phyloP scores from a whole-genome alignment of 164 flowering plant genomes.

The Litsea cubeba region DNA sequence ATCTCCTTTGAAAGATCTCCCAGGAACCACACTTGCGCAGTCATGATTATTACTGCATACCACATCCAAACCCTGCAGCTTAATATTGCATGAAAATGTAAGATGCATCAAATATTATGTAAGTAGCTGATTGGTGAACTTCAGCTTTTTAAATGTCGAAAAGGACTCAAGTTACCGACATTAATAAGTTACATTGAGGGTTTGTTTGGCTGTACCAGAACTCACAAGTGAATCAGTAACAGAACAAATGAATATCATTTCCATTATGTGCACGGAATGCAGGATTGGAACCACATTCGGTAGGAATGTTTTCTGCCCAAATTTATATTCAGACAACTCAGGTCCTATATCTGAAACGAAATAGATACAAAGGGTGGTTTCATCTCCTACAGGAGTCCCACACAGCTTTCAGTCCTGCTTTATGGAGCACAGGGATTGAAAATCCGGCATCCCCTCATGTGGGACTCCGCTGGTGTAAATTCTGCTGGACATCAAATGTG shows the following conservation, averaged over 20 bases:
- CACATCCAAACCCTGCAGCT: conserved; percentile 6
- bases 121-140: not conserved
- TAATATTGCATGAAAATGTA: not conserved
- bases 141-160: not conserved
- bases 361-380: not conserved
- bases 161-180: not conserved
- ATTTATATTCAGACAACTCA: no score
- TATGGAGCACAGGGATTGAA: no score
- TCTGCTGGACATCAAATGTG: no score
- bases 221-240: not conserved
- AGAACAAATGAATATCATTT: not conserved
- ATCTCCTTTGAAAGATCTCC: conserved; percentile 42
- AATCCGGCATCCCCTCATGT: no score
- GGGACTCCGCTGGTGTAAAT: no score
- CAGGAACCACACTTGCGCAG: conserved; percentile 40
- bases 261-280: not conserved
- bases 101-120: not conserved
- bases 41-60: conserved; percentile 30
- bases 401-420: not conserved
- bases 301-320: not conserved
- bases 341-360: not conserved
- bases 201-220: not conserved
- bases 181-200: not conserved
- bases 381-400: not conserved
- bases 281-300: not conserved